These are phyloP conservation scores for Triticum dicoccoides DNA, from an alignment of 176 grass and related monocot genomes.

Conservation along the genomic window DNA sequence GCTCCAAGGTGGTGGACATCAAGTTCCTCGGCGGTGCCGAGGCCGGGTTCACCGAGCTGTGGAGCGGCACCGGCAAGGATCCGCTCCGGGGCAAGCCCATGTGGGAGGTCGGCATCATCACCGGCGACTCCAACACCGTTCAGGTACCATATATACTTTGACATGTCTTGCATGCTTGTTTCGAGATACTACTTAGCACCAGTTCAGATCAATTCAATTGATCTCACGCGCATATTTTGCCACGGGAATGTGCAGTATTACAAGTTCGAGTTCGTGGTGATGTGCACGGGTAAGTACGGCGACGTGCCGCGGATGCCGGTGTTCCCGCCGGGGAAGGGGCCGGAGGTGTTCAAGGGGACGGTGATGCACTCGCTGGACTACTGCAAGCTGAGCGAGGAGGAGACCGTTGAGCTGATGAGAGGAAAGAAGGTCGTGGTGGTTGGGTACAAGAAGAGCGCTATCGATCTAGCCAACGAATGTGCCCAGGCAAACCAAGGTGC, in stretches of 20 bases:
- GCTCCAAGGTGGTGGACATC: conserved; percentile 75
- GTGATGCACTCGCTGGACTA: conserved; percentile 92
- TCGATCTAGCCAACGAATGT: conserved; percentile 87
- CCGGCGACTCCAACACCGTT: conserved; percentile 27
- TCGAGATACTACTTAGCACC: background rate
- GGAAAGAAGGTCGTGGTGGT: conserved; percentile 91
- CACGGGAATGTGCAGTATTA: conserved; percentile 31
- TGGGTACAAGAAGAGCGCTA: conserved; percentile 97
- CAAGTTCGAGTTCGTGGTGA: conserved; percentile 94
- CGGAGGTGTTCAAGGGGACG: conserved; percentile 68
- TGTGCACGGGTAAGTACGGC: conserved; percentile 97
- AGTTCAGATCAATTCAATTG: background rate
- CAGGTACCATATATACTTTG: conserved; percentile 34
- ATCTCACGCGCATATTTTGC: background rate
- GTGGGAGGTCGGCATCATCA: conserved; percentile 85
- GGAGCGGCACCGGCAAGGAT: conserved; percentile 54
- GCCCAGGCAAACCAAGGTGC: conserved; percentile 87
- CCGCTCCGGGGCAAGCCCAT: conserved; percentile 52
- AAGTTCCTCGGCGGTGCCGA: conserved; percentile 52
- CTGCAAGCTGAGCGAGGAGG: conserved; percentile 79
- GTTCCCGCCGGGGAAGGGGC: conserved; percentile 59
- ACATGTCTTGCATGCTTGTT: background rate
- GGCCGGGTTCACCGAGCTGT: conserved; percentile 52
- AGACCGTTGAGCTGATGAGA: conserved; percentile 63
- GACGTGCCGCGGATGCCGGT: conserved; percentile 70